These are phyloP conservation scores for Pezicula neosporulosa DNA, from an alignment of 2,329 filamentous ascomycete species.

Conservation along the genomic window DNA sequence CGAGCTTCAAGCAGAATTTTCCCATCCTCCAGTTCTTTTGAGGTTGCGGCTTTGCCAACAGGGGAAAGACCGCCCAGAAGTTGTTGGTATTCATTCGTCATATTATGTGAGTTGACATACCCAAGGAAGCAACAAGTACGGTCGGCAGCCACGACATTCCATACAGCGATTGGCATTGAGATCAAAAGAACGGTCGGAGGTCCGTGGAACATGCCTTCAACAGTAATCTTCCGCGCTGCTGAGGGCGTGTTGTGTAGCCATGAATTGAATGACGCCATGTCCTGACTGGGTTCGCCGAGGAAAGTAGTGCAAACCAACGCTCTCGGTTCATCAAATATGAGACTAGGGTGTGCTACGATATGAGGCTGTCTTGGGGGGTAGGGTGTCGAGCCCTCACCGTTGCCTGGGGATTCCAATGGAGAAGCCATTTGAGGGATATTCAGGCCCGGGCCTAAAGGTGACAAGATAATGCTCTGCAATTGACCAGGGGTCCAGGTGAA, in stretches of 20 bases:
- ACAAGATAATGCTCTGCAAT: constrained; percentile 49
- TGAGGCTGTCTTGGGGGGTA: constrained; percentile 17
- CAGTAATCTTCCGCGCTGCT: constrained; percentile 54
- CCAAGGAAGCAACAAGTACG: constrained; percentile 65
- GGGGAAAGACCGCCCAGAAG: constrained; percentile 44
- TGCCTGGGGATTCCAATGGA: constrained; percentile 22
- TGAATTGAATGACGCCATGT: constrained; percentile 63
- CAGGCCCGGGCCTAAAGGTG: constrained; percentile 25
- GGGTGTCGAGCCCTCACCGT: constrained; percentile 16
- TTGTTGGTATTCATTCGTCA: constrained; percentile 60
- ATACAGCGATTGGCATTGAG: constrained; percentile 61
- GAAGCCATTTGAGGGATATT: constrained; percentile 30
- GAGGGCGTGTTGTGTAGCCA: constrained; percentile 60
- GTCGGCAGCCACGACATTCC: constrained; percentile 62
- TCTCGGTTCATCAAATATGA: constrained; percentile 59
- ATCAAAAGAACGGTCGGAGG: constrained; percentile 64
- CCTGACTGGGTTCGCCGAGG: constrained; percentile 60
- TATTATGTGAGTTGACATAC: constrained; percentile 64
- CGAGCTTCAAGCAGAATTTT: constrained; percentile 47
- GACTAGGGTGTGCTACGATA: constrained; percentile 25
- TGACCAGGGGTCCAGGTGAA: constrained; percentile 54
- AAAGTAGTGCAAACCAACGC: constrained; percentile 66
- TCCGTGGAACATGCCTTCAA: constrained; percentile 66
- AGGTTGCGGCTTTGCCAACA: constrained; percentile 37
- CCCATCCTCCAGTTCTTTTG: constrained; percentile 54